A percentile compares a stretch with the other conserved stretches of the same genome.
Conservation (phyloP, 2,329 filamentous ascomycete species). For the Aspergillus ustus region DNA sequence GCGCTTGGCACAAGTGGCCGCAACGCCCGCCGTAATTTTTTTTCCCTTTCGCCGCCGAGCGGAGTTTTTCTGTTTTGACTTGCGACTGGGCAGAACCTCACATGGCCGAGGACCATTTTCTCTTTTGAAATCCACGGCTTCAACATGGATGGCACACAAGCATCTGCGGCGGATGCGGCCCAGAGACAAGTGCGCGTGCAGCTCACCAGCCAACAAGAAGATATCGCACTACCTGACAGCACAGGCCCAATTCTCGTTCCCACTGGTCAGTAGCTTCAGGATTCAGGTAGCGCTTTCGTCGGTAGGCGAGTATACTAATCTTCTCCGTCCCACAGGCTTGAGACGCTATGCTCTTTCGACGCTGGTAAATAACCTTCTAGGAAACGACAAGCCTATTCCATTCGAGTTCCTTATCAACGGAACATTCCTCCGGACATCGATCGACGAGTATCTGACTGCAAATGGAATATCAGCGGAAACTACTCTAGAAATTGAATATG, state of each 20-base stretch:
- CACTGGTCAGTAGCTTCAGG: constrained; percentile 50
- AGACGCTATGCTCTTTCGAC: constrained; percentile 65
- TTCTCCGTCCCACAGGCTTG: constrained; percentile 45
- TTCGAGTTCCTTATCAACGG: constrained; percentile 96
- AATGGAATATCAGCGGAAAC: constrained; percentile 90
- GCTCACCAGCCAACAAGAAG: constrained; percentile 57
- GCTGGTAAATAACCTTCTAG: constrained; percentile 65
- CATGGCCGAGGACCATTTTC: neutral
- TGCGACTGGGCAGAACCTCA: constrained; percentile 9
- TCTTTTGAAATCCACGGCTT: constrained; percentile 1
- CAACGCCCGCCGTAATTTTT: constrained; percentile 47
- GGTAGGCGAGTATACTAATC: constrained; percentile 19
- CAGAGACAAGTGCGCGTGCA: constrained; percentile 60
- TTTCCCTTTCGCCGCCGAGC: constrained; percentile 29
- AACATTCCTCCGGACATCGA: constrained; percentile 82
- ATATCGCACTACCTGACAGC: constrained; percentile 59
- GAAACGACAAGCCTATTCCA: constrained; percentile 56
- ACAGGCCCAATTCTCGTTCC: constrained; percentile 62
- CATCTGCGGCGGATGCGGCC: constrained; percentile 26
- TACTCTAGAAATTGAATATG: constrained; percentile 87
- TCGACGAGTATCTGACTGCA: constrained; percentile 85
- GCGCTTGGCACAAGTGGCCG: constrained; percentile 46
- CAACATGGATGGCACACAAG: constrained; percentile 34
- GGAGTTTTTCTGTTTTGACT: constrained; percentile 27
- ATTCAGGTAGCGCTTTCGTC: neutral